phyloP scores from a whole-genome alignment of 805 yeast genomes.

The Starmerella davenportii region DNA sequence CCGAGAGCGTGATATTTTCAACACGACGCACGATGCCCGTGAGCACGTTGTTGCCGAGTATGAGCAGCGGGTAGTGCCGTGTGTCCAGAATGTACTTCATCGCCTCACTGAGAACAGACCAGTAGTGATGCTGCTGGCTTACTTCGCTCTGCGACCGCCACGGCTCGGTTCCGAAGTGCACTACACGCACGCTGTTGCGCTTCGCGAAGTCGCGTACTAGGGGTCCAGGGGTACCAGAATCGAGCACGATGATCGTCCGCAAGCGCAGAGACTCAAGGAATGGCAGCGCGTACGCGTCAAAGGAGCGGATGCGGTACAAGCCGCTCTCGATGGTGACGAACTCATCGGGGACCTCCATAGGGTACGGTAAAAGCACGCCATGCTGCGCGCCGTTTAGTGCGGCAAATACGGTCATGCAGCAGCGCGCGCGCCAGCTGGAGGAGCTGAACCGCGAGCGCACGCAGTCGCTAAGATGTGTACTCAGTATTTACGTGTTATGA shows the following conservation, averaged over 20 bases:
- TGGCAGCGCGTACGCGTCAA: conserved; percentile 27
- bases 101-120: conserved; percentile 37
- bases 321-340: conserved; percentile 86
- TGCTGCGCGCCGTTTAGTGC: no score
- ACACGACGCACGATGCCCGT: conserved; percentile 66
- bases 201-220: conserved; percentile 46
- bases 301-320: conserved; percentile 60
- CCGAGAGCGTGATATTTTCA: conserved; percentile 76
- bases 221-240: conserved; percentile 72
- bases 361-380: no score
- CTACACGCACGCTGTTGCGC: conserved; percentile 24
- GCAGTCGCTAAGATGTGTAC: no score
- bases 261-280: conserved; percentile 59
- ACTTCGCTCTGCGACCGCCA: conserved; percentile 21
- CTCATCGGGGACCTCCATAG: conserved; percentile 45
- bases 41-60: conserved; percentile 65
- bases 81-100: conserved; percentile 47
- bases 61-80: conserved; percentile 44
- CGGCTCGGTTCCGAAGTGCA: conserved; percentile 24
- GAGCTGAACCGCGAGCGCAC: no score
- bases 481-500: no score
- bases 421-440: no score
- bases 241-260: conserved; percentile 52
- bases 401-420: no score
- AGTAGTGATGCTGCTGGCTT: conserved; percentile 4